Evolutionary conservation across 352 stramenopile genomes (phyloP).

Genomic region (Globisporangium ultimum): DNA sequence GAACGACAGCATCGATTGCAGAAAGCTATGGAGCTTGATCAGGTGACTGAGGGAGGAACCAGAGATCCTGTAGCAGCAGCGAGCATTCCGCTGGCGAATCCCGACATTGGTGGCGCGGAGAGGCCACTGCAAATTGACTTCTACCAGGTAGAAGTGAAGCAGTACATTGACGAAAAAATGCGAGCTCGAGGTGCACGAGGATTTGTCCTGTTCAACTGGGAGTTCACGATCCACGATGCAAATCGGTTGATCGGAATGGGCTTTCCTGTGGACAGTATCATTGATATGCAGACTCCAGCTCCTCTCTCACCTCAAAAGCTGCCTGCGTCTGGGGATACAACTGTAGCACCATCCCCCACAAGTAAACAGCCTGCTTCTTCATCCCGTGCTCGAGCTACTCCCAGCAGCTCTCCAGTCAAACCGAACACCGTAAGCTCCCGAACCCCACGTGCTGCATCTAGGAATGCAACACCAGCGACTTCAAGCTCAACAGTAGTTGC

Average conservation of each 20-base stretch:
- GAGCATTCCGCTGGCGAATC: background rate
- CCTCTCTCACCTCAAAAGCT: background rate
- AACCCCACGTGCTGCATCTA: conserved; percentile 1
- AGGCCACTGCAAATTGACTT: conserved; percentile 16
- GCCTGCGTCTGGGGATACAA: background rate
- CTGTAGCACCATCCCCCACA: background rate
- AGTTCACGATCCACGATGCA: conserved; percentile 37
- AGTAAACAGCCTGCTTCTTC: background rate
- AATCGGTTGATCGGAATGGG: conserved; percentile 44
- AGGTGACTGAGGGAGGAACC: conserved; percentile 1
- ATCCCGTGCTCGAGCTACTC: conserved; percentile 2
- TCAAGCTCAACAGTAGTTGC: background rate
- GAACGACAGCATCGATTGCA: conserved; percentile 15
- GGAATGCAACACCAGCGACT: background rate
- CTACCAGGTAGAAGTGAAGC: conserved; percentile 16
- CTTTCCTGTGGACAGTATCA: conserved; percentile 47
- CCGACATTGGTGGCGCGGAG: no score
- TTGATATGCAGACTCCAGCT: conserved; percentile 40
- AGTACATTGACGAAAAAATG: conserved; percentile 17
- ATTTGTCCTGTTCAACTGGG: conserved; percentile 56
- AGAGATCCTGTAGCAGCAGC: background rate
- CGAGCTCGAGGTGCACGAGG: conserved; percentile 21
- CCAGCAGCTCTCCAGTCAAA: conserved; percentile 10
- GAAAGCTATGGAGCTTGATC: conserved; percentile 2
- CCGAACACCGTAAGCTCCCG: background rate